phyloP scores from a whole-genome alignment of 2,329 filamentous ascomycete genomes.

The Sporothrix mexicana region DNA sequence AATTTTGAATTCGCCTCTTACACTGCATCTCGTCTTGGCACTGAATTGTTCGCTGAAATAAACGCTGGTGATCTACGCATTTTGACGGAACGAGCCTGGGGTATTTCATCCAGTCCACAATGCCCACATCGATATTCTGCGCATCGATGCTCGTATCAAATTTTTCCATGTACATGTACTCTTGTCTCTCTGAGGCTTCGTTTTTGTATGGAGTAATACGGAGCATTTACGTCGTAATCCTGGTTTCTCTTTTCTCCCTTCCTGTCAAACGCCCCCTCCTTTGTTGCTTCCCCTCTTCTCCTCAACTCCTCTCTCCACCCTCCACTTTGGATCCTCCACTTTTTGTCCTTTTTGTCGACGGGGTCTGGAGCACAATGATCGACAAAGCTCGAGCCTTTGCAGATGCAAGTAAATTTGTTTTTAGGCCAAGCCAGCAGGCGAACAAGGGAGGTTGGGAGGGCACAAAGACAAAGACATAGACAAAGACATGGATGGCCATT shows the following conservation, averaged over 20 bases:
- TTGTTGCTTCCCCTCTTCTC: background rate
- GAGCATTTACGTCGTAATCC: no score
- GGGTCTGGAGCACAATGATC: constrained; percentile 25
- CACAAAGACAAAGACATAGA: background rate
- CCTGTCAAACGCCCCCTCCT: constrained; percentile 7
- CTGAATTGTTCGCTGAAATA: constrained; percentile 21
- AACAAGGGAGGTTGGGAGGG: background rate
- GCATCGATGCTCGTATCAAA: background rate
- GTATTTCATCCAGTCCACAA: background rate
- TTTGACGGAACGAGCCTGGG: background rate
- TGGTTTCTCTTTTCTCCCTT: background rate
- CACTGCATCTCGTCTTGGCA: constrained; percentile 8
- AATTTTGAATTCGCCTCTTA: background rate
- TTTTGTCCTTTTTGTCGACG: constrained; percentile 9
- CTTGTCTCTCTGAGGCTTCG: background rate
- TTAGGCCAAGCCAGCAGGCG: no score
- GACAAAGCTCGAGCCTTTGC: background rate
- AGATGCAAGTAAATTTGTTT: no score
- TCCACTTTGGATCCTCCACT: background rate
- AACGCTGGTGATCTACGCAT: background rate
- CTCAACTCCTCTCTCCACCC: background rate
- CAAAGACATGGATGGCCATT: background rate
- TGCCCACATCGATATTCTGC: no score
- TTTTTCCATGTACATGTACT: background rate
- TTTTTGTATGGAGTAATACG: background rate